Evolutionary conservation across 2,329 filamentous ascomycete species (phyloP).

Genomic region (Aspergillus candidus): DNA sequence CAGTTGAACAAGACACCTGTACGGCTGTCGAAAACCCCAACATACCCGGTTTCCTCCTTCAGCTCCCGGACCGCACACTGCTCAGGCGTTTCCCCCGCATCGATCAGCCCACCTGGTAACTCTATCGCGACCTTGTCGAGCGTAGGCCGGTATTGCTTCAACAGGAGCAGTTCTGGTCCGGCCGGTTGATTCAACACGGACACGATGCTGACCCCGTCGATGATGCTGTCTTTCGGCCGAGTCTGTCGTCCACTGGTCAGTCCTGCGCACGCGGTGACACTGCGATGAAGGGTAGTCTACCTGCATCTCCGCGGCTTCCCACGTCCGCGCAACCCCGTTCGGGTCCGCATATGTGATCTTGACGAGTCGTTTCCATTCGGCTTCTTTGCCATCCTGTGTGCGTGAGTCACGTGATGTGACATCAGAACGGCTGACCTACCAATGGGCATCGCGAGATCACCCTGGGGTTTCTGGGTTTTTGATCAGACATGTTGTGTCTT

Average conservation of each 20-base stretch:
- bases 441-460: no score
- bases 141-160: constrained; percentile 56
- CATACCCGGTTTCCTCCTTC: constrained; percentile 58
- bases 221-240: constrained; percentile 46
- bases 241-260: constrained; percentile 24
- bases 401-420: no score
- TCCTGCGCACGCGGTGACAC: no score
- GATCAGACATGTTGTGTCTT: no score
- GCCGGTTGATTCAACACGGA: constrained; percentile 51
- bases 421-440: no score
- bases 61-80: constrained; percentile 54
- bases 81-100: constrained; percentile 51
- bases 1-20: constrained; percentile 43
- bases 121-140: constrained; percentile 55
- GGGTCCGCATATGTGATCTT: constrained; percentile 41
- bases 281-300: constrained; percentile 14
- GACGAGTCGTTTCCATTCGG: constrained; percentile 38
- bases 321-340: constrained; percentile 36
- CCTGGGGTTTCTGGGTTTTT: no score
- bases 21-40: constrained; percentile 42
- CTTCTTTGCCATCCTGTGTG: constrained; percentile 31
- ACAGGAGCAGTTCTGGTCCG: constrained; percentile 47
- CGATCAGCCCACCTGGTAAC: constrained; percentile 55
- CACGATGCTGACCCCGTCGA: constrained; percentile 55
- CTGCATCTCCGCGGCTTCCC: constrained; percentile 42